Conservation (phyloP, 306 rosid genomes). For the Arachis stenosperma region DNA sequence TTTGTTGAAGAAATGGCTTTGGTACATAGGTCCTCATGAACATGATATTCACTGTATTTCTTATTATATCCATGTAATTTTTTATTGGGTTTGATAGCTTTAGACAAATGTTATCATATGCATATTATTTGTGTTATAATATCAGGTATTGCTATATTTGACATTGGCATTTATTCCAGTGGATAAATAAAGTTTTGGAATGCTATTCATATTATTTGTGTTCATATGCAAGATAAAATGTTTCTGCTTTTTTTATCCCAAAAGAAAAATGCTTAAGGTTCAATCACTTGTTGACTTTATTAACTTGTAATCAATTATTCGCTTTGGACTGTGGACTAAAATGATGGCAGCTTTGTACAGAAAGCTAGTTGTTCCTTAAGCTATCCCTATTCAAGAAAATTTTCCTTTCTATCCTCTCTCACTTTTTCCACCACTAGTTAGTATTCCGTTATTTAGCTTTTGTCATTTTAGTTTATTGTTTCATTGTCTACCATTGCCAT, state of each 20-base stretch:
- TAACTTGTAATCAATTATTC: background rate
- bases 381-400: conserved; percentile 4
- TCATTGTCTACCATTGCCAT: conserved; percentile 28
- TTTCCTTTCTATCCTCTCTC: background rate
- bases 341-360: conserved; percentile 20
- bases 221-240: conserved; percentile 18
- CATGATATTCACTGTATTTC: conserved; percentile 13
- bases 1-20: conserved; percentile 18
- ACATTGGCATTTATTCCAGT: conserved; percentile 10
- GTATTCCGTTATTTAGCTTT: conserved; percentile 21
- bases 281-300: conserved; percentile 17
- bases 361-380: conserved; percentile 3
- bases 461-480: conserved; percentile 24
- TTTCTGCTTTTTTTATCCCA: too few relatives aligned
- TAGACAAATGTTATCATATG: conserved; percentile 26
- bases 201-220: background rate
- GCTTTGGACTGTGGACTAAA: background rate
- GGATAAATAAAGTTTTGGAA: background rate
- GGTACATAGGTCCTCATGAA: conserved; percentile 15
- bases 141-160: conserved; percentile 29
- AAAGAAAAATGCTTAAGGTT: background rate
- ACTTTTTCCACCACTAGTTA: background rate
- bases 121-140: conserved; percentile 20
- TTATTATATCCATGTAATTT: conserved; percentile 2
- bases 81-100: conserved; percentile 24